A percentile compares a stretch with the other conserved stretches of the same genome.
phyloP scores from a whole-genome alignment of 1,284 basidiomycete species.

The Malassezia dermatis region DNA sequence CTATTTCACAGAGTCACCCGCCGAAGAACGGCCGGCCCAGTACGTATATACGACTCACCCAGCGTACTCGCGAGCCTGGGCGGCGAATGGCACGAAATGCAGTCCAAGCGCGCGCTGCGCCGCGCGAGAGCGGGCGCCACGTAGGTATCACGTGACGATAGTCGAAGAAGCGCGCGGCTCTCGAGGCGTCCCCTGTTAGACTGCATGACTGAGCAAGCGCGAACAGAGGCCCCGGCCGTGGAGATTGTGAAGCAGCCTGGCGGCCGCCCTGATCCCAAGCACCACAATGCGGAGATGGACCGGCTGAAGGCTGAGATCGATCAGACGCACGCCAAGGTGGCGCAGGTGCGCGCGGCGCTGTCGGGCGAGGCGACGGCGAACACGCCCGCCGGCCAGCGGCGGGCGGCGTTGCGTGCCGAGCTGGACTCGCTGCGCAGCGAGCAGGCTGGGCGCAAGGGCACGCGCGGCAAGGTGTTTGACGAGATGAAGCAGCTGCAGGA shows the following conservation, averaged over 20 bases:
- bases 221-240: slow-evolving; percentile 13
- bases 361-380: slow-evolving; percentile 36
- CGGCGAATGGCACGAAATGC: slow-evolving; percentile 93
- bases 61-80: slow-evolving; percentile 52
- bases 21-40: slow-evolving; percentile 65
- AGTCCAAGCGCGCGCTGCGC: slow-evolving; percentile 48
- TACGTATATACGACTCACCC: slow-evolving; percentile 51
- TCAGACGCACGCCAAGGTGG: slow-evolving; percentile 33
- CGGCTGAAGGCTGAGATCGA: slow-evolving; percentile 37
- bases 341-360: slow-evolving; percentile 59
- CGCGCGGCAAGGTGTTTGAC: slow-evolving; percentile 66
- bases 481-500: slow-evolving; percentile 77
- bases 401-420: slow-evolving; percentile 66
- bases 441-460: slow-evolving; percentile 69
- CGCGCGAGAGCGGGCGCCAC: slow-evolving; percentile 16
- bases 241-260: slow-evolving; percentile 40
- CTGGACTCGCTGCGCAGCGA: slow-evolving; percentile 67
- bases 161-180: background rate
- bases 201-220: background rate
- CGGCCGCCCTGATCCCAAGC: slow-evolving; percentile 37
- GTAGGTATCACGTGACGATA: slow-evolving; percentile 9
- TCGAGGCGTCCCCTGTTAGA: background rate
- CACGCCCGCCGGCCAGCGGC: slow-evolving; percentile 58
- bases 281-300: slow-evolving; percentile 42
- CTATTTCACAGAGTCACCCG: slow-evolving; percentile 76